A percentile compares a stretch with the other conserved stretches of the same genome.
phyloP scores from a whole-genome alignment of 2,329 filamentous ascomycete species.

The Ophiocordyceps unilateralis region DNA sequence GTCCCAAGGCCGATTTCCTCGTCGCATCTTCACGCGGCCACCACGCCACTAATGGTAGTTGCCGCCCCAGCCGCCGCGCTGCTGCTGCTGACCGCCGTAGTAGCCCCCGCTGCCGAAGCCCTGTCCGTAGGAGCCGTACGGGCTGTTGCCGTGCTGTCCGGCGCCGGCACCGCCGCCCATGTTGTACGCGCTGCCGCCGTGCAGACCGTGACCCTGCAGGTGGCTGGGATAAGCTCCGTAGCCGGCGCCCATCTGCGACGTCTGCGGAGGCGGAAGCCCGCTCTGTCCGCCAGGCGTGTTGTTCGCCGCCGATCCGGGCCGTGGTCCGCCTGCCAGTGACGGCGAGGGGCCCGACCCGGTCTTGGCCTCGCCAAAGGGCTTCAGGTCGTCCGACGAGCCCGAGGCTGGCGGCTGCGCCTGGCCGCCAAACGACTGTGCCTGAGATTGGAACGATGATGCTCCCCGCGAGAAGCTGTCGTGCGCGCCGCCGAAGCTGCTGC shows the following conservation, averaged over 20 bases:
- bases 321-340: conserved; percentile 32
- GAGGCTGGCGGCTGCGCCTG: conserved; percentile 27
- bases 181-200: conserved; percentile 37
- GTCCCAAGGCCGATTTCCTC: conserved; percentile 15
- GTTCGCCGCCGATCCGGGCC: conserved; percentile 41
- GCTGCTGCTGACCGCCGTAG: conserved; percentile 18
- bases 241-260: conserved; percentile 32
- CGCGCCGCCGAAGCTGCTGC: conserved; percentile 32
- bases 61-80: conserved; percentile 39
- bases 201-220: conserved; percentile 32
- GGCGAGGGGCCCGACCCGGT: conserved; percentile 35
- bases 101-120: conserved; percentile 28
- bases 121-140: conserved; percentile 35
- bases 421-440: conserved; percentile 34
- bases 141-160: conserved; percentile 33
- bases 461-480: conserved; percentile 39
- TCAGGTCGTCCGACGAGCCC: conserved; percentile 33
- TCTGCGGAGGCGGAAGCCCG: conserved; percentile 38
- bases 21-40: conserved; percentile 10
- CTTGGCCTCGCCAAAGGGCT: conserved; percentile 42
- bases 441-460: conserved; percentile 35
- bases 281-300: conserved; percentile 29
- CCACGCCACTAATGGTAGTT: conserved; percentile 36
- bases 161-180: conserved; percentile 32
- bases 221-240: conserved; percentile 41